Base-by-base conservation (phyloP, 768 basidiomycete genomes). In the Mycena latifolia region DNA sequence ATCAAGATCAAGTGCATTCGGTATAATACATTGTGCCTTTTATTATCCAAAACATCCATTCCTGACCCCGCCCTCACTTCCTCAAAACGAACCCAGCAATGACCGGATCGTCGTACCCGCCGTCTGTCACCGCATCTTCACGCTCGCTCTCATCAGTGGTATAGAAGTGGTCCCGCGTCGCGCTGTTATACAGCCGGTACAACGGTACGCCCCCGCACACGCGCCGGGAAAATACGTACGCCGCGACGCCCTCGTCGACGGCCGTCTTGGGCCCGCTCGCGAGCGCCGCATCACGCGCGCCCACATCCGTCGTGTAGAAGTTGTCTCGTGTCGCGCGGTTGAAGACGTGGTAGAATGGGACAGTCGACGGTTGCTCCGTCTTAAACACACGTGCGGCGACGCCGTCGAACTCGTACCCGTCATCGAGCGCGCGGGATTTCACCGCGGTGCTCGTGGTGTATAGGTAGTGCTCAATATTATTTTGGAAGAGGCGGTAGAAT, bases 271-370 rank as follows among this genome's bases (percentile, higher is more conserved):
- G 28, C 11, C 35, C 51, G 20, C n/a, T 17, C 1, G 5, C 45
- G 11, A 61, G 53, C 2, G 27, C 28, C 17, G 25, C 50, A 18
- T 67, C 61, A 43, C 61, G 66, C 28, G 54, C 61, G 35, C 29
- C 35, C n/a, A 6, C 7, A 47, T 55, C 27, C 43, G 27, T 29
- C 17, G 51, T 31, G 20, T 52, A 52, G 51, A 35, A 52, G 17
- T 22, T 46, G 35, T 37, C 28, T n/a, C 39, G 37, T 4, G 66
- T 63, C 20, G 17, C 20, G 15, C 27, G n/a, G 35, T 63, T 45
- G 12, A 22, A 50, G 20, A 63, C n/a, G 46, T 63, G 66, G 53
- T 68, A 60, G 28, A 67, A 28, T 0, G 66, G 61, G 18, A 63
- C 61, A 10, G 61, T 63, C 29, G 52, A 48, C 12, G 52, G 28